These are phyloP conservation scores for Penicillium sp. DNA, from an alignment of 2,329 filamentous ascomycete species.

Conservation along the genomic window DNA sequence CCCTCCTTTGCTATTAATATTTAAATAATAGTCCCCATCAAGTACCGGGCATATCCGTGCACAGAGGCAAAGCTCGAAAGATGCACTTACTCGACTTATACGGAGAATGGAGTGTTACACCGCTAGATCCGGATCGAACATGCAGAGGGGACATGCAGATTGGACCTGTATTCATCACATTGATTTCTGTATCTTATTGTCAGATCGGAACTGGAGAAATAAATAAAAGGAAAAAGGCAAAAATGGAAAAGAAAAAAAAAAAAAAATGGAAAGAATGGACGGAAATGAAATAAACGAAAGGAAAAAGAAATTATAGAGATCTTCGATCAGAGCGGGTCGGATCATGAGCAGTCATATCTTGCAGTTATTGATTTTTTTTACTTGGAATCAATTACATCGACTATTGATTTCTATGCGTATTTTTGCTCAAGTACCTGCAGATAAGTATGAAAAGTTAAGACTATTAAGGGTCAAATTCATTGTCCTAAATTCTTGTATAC, in stretches of 20 bases:
- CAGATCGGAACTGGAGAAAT: too few relatives aligned
- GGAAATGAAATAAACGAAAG: background rate
- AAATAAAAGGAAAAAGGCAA: too few relatives aligned
- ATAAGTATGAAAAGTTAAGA: background rate
- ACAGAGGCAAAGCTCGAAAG: background rate
- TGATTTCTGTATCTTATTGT: constrained; percentile 12
- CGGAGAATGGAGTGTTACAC: constrained; percentile 20
- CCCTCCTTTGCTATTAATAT: background rate
- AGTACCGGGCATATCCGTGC: background rate
- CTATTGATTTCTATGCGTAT: constrained; percentile 10
- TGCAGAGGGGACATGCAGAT: constrained; percentile 11
- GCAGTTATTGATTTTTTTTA: constrained; percentile 5
- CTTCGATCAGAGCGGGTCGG: constrained; percentile 13
- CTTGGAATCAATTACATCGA: background rate
- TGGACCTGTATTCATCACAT: constrained; percentile 20
- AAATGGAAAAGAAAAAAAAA: background rate
- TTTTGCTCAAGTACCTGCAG: constrained; percentile 20
- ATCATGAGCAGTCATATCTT: constrained; percentile 18
- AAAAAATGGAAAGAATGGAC: background rate
- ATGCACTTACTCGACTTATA: constrained; percentile 6
- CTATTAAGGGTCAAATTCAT: background rate
- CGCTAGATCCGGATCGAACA: constrained; percentile 23
- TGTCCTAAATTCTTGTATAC: background rate
- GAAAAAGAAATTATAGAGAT: background rate
- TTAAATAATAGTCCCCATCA: background rate